phyloP scores from a whole-genome alignment of 495 filamentous ascomycete genomes.

The Tuber indicum region DNA sequence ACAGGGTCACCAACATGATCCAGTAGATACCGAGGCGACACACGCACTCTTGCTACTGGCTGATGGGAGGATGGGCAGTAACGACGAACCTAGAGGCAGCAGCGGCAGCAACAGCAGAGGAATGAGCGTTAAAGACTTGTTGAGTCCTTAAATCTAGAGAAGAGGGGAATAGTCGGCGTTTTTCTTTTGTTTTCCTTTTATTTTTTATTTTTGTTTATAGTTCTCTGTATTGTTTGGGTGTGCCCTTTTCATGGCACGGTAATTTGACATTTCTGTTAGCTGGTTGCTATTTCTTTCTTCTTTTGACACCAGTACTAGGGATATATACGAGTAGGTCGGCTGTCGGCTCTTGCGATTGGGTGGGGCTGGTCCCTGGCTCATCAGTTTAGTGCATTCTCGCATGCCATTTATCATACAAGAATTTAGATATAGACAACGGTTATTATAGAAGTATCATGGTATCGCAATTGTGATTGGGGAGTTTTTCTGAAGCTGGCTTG shows the following conservation, averaged over 20 bases:
- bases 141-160: conserved; percentile 53
- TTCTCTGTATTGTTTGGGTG: conserved; percentile 7
- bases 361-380: background rate
- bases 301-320: background rate
- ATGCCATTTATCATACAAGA: background rate
- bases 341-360: background rate
- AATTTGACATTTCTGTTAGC: background rate
- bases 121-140: conserved; percentile 74
- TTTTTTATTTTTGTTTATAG: background rate
- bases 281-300: background rate
- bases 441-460: background rate
- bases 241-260: background rate
- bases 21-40: conserved; percentile 70
- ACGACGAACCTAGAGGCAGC: conserved; percentile 12
- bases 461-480: background rate
- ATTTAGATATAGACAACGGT: conserved; percentile 1
- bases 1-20: conserved; percentile 44
- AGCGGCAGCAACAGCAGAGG: conserved; percentile 45
- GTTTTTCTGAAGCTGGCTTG: background rate
- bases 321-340: background rate
- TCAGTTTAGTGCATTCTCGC: background rate
- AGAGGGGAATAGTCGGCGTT: conserved; percentile 5
- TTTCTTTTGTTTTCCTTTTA: background rate
- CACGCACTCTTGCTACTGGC: conserved; percentile 76
- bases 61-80: conserved; percentile 46